Evolutionary conservation across 148 eudicot species (phyloP).

Genomic region (Vaccinium vitisidaea): DNA sequence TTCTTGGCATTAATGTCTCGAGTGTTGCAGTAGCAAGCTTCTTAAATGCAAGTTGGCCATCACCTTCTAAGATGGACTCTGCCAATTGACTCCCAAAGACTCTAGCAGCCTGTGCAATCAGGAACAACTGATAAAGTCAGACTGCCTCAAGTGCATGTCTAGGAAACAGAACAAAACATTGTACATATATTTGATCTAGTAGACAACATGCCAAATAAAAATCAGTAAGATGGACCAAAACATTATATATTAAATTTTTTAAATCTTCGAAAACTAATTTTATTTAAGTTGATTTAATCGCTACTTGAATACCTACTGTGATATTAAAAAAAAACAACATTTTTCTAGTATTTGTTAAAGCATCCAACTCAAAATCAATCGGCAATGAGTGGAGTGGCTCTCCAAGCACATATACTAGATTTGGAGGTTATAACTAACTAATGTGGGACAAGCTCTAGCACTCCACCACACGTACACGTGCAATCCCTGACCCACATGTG

Average conservation of each 20-base stretch:
- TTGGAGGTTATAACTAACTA: too few relatives aligned
- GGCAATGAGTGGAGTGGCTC: too few relatives aligned
- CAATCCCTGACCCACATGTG: too few relatives aligned
- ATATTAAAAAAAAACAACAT: too few relatives aligned
- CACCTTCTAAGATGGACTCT: conserved; percentile 94
- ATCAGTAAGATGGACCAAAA: neutral
- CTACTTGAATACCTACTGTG: neutral
- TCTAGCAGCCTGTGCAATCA: conserved; percentile 77
- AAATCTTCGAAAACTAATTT: neutral
- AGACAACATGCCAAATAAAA: neutral
- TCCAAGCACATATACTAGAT: too few relatives aligned
- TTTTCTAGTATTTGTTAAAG: too few relatives aligned
- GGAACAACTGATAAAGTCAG: conserved; percentile 15
- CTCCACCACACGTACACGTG: too few relatives aligned
- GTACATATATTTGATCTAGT: neutral
- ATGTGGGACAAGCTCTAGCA: too few relatives aligned
- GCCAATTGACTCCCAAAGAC: conserved; percentile 97
- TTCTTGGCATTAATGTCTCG: conserved; percentile 95
- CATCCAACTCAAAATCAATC: too few relatives aligned
- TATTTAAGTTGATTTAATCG: neutral
- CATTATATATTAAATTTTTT: neutral
- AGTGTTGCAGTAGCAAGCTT: conserved; percentile 99
- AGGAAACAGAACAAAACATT: neutral
- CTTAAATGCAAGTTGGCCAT: conserved; percentile 98
- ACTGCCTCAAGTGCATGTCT: conserved; percentile 1